Conservation (phyloP, 805 yeast species). For the Pichia sporocuriosa region DNA sequence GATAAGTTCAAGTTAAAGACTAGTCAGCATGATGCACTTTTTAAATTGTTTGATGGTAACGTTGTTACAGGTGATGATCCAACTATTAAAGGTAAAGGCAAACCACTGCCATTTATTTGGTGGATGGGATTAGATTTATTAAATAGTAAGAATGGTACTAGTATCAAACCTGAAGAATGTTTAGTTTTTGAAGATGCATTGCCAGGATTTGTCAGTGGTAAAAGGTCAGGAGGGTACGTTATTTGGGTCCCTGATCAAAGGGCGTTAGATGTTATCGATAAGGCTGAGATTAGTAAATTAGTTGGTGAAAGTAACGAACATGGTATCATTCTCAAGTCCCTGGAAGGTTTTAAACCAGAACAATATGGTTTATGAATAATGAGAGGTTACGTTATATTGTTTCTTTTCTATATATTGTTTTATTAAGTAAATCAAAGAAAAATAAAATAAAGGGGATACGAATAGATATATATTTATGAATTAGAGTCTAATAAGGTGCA, state of each 20-base stretch:
- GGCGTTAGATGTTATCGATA: conserved; percentile 50
- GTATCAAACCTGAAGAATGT: conserved; percentile 70
- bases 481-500: conserved; percentile 45
- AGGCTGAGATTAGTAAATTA: conserved; percentile 38
- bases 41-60: conserved; percentile 54
- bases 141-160: conserved; percentile 42
- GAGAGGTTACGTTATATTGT: background rate
- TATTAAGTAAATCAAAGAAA: no score
- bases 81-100: conserved; percentile 79
- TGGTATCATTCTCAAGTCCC: conserved; percentile 50
- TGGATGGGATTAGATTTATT: conserved; percentile 65
- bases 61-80: conserved; percentile 86
- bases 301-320: conserved; percentile 37
- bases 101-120: conserved; percentile 94
- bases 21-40: conserved; percentile 49
- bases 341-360: conserved; percentile 45
- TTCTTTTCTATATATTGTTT: no score
- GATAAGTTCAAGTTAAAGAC: conserved; percentile 68
- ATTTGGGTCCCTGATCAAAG: conserved; percentile 90
- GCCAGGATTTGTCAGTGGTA: conserved; percentile 84
- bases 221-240: conserved; percentile 76
- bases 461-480: no score
- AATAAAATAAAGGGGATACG: background rate
- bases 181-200: conserved; percentile 92
- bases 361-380: conserved; percentile 36